Evolutionary conservation across 2,329 filamentous ascomycete genomes (phyloP).

Genomic region (Dactylellina sp.): DNA sequence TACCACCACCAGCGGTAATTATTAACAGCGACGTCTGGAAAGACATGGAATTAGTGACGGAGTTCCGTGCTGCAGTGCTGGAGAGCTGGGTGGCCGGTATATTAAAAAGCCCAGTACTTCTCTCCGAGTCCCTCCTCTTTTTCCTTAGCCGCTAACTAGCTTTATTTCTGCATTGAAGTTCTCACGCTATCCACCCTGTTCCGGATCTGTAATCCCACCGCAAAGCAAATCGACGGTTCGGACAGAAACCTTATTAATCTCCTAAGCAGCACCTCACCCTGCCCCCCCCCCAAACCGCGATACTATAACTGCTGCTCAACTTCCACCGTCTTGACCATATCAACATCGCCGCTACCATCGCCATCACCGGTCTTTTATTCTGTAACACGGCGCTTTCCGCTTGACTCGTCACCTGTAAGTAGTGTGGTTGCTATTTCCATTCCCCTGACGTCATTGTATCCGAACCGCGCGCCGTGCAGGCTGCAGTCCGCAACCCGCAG

Average conservation of each 20-base stretch:
- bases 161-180: too few species aligned
- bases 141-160: background rate
- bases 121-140: background rate
- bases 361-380: too few species aligned
- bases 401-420: too few species aligned
- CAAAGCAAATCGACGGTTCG: background rate
- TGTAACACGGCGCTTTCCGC: too few species aligned
- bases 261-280: background rate
- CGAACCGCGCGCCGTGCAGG: slow-evolving; percentile 16
- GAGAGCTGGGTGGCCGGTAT: background rate
- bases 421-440: slow-evolving; percentile 7
- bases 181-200: slow-evolving; percentile 32
- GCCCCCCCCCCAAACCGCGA: background rate
- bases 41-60: slow-evolving; percentile 48
- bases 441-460: slow-evolving; percentile 42
- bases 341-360: too few species aligned
- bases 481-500: too few species aligned
- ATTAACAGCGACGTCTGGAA: slow-evolving; percentile 37
- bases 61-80: slow-evolving; percentile 36
- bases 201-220: slow-evolving; percentile 47
- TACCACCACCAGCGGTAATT: slow-evolving; percentile 8
- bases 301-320: too few species aligned
- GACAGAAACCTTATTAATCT: slow-evolving; percentile 24
- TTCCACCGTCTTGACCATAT: too few species aligned
- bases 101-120: slow-evolving; percentile 18